Conservation (phyloP, 2,329 filamentous ascomycete species). For the Neodidymelliopsis sp. region DNA sequence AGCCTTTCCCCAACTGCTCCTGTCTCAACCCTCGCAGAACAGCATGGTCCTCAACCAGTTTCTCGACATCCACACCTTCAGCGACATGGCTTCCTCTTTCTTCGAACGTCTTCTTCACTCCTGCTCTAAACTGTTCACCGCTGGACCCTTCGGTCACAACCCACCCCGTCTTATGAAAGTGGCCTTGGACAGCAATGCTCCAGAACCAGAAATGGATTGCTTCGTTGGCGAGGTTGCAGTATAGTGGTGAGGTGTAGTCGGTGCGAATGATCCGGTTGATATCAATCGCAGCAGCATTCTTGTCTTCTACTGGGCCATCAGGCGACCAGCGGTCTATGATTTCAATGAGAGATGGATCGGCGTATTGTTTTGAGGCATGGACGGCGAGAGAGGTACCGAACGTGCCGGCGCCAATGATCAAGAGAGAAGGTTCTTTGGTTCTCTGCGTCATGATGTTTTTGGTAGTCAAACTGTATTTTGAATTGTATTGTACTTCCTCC, state of each 20-base stretch:
- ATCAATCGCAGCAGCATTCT: constrained; percentile 64
- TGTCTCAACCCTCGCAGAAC: constrained; percentile 42
- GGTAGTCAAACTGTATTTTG: too few relatives aligned
- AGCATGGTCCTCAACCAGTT: constrained; percentile 53
- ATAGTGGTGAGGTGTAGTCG: constrained; percentile 65
- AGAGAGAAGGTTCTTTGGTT: constrained; percentile 33
- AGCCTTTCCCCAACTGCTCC: constrained; percentile 46
- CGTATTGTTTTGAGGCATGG: constrained; percentile 62
- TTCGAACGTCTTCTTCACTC: constrained; percentile 63
- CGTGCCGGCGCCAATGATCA: constrained; percentile 71
- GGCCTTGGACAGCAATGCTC: constrained; percentile 33
- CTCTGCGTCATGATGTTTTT: neutral
- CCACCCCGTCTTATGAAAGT: constrained; percentile 68
- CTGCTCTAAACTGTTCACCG: constrained; percentile 56
- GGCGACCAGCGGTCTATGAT: constrained; percentile 39
- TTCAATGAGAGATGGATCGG: constrained; percentile 50
- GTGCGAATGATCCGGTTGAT: constrained; percentile 69
- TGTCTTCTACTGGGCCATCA: constrained; percentile 51
- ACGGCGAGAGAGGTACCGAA: constrained; percentile 73
- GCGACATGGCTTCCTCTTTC: constrained; percentile 53
- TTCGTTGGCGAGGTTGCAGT: constrained; percentile 59
- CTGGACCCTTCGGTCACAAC: constrained; percentile 61
- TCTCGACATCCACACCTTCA: constrained; percentile 36
- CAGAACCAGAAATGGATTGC: constrained; percentile 53
- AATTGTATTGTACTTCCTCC: neutral